Evolutionary conservation across 257 asterid species (phyloP), one percentile per base, ranked within the genome.

Genomic region (Nicotiana benthamiana): DNA sequence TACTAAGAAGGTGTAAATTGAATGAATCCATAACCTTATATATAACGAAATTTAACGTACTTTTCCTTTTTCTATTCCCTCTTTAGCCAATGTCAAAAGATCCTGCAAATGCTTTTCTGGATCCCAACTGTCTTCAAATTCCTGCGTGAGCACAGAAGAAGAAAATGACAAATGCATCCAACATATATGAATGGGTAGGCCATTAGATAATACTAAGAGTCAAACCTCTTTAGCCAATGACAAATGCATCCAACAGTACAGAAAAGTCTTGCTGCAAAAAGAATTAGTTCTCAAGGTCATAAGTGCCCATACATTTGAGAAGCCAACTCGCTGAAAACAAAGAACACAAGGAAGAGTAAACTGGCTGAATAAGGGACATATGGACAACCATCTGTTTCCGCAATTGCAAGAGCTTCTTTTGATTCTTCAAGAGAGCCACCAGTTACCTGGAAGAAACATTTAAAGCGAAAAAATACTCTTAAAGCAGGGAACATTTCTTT

Each of bases 381-480:
- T 27, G 65, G 83, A 81, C 85, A 43, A 95, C 99, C 99, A 87
- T 93, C 99, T 65, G 97, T 93, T 90, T 92, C 97, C 46, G 97
- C 98, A 83, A 95, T 93, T 72, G 97, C 94, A 83, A 95, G 97
- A 86, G 97, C 99, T 88, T 93, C 92, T 84, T 81, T 93, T 36
- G 99, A 95, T 84, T 95, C 99, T 86, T 89, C 93, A 52, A 95
- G 93, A 36, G 99, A 95, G 74, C 98, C 97, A 30, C 99, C 99
- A 40, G 97, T 95, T 59, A 95, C 98, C 99, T 95, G 83, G 74
- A 85, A 72, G 34, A 36, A 36, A 36, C 43, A 36, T 36, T 36
- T 6, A 36, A 6, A 36, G 43, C 2, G 43, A 36, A 36, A 36
- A 6, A 36, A 36, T 36, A 36, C 43, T 36, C 43, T 36, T 36